Base-by-base conservation (phyloP, 768 basidiomycete species). In the Rhodosporidiobolus sp. region DNA sequence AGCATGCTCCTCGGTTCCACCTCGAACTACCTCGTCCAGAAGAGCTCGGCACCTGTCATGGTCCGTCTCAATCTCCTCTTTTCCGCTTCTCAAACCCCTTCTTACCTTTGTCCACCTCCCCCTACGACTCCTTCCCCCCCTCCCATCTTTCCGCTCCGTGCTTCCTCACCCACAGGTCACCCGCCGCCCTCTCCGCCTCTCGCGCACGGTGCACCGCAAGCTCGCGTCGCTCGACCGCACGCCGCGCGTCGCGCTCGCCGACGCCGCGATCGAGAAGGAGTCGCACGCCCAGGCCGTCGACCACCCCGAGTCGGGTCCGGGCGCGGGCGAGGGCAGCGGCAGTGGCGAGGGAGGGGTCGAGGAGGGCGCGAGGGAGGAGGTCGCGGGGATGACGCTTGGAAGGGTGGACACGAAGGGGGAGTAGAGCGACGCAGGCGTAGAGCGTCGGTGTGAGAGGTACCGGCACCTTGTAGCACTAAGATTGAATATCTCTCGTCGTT, bases 1-100 rank as follows among this genome's bases (percentile, higher is more conserved):
- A 76, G 76, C 16, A 76, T 78, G 76, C 71, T 78, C 8, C 76
- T 78, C 46, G 77, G 77, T 45, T 75, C 73, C 9, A 72, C 73
- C 7, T 75, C 73, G 34, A 72, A 78, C 58, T 78, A 78, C 52
- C 65, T 78, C 38, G 57, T 78, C 35, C 77, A 78, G 45, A 77
- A 77, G 63, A 63, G 58, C 1, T 67, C 63, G 0, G 65, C 73
- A 8, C 77, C 76, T 24, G 77, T 75, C 30, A 68, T 71, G 70
- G 62, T 66, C 5, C 53, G 59, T 48, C 12, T 1, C 57, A 14
- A 7, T 43, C 28, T 46, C 22, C 20, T 38, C 34, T 6, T 34
- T 3, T 22, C n/a, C 24, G 2, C 17, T 24, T 24, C 38, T 11
- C 19, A 4, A 12, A 35, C 52, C n/a, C 43, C 45, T 43, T 46